Evolutionary conservation across 2,329 filamentous ascomycete species (phyloP), one percentile per base, ranked within the genome.

Genomic region (Colletotrichum orbiculare): DNA sequence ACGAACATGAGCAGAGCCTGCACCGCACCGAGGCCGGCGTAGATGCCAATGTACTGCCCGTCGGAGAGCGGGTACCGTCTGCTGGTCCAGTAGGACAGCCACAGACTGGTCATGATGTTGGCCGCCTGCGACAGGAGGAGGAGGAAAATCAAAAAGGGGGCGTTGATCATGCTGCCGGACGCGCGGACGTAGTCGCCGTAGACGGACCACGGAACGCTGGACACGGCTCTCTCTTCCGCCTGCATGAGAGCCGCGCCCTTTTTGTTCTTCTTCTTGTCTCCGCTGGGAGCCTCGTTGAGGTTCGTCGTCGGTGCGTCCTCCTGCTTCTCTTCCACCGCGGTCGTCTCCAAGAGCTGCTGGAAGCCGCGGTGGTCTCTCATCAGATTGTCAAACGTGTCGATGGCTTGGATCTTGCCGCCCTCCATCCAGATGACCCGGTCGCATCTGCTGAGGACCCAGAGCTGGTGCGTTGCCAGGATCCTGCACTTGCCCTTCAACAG

Each of bases 391-490:
- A 95, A 98, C 0, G 94, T 97, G 70, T 96, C 94, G 43, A 97
- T 83, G 5, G 94, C 93, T 75, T 92, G 88, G 59, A 98, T 91
- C 58, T 85, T 88, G 48, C 96, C 96, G 13, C 89, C 88, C 60
- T 97, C 92, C 87, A 99, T 94, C 88, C 94, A 94, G 53, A 98
- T 89, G 69, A 98, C 95, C 39, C 95, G 87, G 74, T 98, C 95
- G 71, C 94, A 97, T 39, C 94, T 90, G 73, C 87, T 94, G 6
- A 98, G 85, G 6, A 98, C 94, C 82, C 96, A 96, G 12, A 98
- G 87, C 76, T 98, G 95, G 77, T 99, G 96, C 0, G 96, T 99
- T 1, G 95, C 96, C 38, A 99, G 83, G 39, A 98, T 91, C 17
- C 96, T 87, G 73, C 93, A 96, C 77, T 97, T 97, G 78, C 95